Base-by-base conservation (phyloP, 306 rosid species). In the Acacia acuminata region DNA sequence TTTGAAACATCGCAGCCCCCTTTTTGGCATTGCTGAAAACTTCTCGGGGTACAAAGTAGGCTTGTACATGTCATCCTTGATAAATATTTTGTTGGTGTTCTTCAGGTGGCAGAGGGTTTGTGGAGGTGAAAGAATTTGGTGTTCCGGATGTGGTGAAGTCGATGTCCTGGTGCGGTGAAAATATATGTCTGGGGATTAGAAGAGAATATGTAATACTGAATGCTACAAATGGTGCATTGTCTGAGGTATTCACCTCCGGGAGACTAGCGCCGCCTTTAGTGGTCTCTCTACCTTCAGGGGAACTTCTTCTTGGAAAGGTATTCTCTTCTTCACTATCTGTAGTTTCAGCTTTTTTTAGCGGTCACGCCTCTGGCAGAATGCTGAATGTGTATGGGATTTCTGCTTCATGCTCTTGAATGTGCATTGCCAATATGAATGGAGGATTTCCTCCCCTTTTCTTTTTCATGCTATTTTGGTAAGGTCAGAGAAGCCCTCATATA, bases 231-330 rank as follows among this genome's bases (percentile, higher is more conserved):
- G 99, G 98, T 1, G 82, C 97, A 13, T 76, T 94, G 91, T 84
- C 95, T 81, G 94, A 94, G 85, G 92, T 96, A 30, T 96, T 94
- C 83, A 94, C 99, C 66, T 89, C 99, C 0, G 99, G 99, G 68
- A 91, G 99, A 82, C 79, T 96, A 1, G 98, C 98, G 1, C 97
- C 99, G 2, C 99, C 99, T 38, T 78, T 96, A 81, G 98, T 94
- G 5, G 91, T 92, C n/a, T 90, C 99, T 53, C 88, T 96, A 50
- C 97, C 97, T 25, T 90, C 98, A 0, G 99, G 99, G n/a, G 97
- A 96, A 78, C 94, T 96, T 85, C 99, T 96, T 81, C 98, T 96
- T 30, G 97, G 98, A 58, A 96, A 96, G 98, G 99, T 96, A 80
- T 77, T 82, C 4, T 82, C 55, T 24, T 45, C 72, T 79, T 78